Conservation (phyloP, 148 eudicot genomes). For the Nepenthes mirabilis region DNA sequence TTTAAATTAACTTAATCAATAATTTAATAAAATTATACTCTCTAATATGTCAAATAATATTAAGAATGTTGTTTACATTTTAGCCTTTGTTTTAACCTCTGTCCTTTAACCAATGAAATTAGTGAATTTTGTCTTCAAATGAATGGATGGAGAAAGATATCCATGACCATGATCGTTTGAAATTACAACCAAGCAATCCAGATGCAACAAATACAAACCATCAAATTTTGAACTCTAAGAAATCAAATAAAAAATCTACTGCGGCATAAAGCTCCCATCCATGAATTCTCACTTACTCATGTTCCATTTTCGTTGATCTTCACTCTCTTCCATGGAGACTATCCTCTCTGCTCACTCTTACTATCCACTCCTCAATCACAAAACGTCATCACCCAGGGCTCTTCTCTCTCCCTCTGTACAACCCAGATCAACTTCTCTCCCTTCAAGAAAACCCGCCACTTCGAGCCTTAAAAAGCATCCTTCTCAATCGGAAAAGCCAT, state of each 20-base stretch:
- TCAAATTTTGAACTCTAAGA: conserved; percentile 18
- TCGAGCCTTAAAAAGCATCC: conserved; percentile 38
- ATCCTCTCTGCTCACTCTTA: conserved; percentile 62
- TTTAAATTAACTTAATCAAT: too few species aligned
- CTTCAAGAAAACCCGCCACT: conserved; percentile 32
- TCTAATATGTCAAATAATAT: too few species aligned
- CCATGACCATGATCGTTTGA: too few species aligned
- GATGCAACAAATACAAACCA: conserved; percentile 34
- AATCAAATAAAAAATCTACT: conserved; percentile 3
- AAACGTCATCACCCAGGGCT: conserved; percentile 9
- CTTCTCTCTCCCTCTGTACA: conserved; percentile 9
- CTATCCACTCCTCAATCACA: conserved; percentile 37
- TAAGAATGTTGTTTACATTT: too few species aligned
- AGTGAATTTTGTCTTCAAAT: too few species aligned
- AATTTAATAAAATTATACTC: too few species aligned
- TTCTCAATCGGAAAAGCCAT: conserved; percentile 13
- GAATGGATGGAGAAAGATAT: too few species aligned
- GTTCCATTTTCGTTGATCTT: conserved; percentile 6
- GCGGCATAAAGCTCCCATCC: background rate
- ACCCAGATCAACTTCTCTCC: conserved; percentile 24
- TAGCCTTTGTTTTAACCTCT: too few species aligned
- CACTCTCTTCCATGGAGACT: conserved; percentile 57
- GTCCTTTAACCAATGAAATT: too few species aligned
- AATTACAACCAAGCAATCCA: too few species aligned
- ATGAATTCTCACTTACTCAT: conserved; percentile 15